Percentiles rank a stretch among this genome's conserved stretches.
Conservation (phyloP, 768 basidiomycete species). For the Tricholoma sp. region DNA sequence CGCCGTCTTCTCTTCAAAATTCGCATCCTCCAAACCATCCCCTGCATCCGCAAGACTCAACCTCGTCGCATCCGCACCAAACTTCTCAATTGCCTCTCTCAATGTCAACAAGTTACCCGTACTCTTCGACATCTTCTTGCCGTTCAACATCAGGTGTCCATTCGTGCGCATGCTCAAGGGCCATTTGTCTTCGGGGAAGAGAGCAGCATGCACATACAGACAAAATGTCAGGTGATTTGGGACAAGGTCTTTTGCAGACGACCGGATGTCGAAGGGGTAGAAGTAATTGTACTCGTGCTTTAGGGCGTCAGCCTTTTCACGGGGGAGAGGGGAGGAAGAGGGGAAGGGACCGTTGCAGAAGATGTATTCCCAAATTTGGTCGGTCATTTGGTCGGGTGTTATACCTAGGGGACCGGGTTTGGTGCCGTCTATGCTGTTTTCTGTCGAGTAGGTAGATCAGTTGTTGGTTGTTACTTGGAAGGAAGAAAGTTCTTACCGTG, state of each 20-base stretch:
- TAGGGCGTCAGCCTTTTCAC: conserved; percentile 76
- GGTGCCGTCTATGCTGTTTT: conserved; percentile 71
- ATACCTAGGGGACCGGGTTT: conserved; percentile 80
- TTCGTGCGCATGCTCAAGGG: conserved; percentile 91
- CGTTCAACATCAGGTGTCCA: conserved; percentile 95
- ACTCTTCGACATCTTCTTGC: conserved; percentile 98
- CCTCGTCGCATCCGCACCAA: conserved; percentile 93
- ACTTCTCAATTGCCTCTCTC: conserved; percentile 84
- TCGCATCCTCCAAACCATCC: conserved; percentile 96
- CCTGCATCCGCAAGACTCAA: conserved; percentile 93
- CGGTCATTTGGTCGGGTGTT: conserved; percentile 89
- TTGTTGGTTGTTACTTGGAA: background rate
- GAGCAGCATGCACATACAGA: conserved; percentile 91
- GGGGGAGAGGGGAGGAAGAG: conserved; percentile 54
- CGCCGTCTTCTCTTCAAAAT: conserved; percentile 97
- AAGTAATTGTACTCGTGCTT: conserved; percentile 94
- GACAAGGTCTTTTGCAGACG: conserved; percentile 96
- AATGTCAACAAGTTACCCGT: conserved; percentile 94
- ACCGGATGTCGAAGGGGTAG: conserved; percentile 97
- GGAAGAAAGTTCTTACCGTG: conserved; percentile 55
- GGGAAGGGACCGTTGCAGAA: conserved; percentile 77
- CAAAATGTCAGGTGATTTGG: conserved; percentile 94
- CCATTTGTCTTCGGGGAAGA: conserved; percentile 90
- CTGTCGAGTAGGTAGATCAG: conserved; percentile 26
- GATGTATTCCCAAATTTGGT: conserved; percentile 96